Percentiles rank a stretch among this genome's conserved stretches.
phyloP scores from a whole-genome alignment of 768 basidiomycete genomes.

The Flagelloscypha sp. region DNA sequence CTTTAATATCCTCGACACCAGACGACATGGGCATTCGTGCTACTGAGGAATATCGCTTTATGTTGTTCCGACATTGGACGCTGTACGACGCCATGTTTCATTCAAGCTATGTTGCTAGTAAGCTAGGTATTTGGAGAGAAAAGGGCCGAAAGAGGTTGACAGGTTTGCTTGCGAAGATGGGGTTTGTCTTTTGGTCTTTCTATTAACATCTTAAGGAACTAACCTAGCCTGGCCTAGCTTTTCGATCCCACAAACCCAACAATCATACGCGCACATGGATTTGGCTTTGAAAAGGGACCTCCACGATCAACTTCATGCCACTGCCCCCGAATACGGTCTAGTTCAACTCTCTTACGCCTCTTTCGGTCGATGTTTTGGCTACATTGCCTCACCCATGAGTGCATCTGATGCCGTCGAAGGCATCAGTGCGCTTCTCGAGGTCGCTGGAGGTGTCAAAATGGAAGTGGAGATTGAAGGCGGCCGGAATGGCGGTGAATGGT shows the following conservation, averaged over 20 bases:
- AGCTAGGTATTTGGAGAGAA: slow-evolving; percentile 95
- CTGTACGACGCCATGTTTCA: slow-evolving; percentile 98
- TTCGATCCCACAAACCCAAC: slow-evolving; percentile 89
- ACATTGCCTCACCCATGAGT: slow-evolving; percentile 77
- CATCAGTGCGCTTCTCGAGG: slow-evolving; percentile 78
- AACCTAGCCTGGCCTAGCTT: slow-evolving; percentile 47
- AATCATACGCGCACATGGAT: slow-evolving; percentile 93
- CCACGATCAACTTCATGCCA: slow-evolving; percentile 72
- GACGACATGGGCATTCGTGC: slow-evolving; percentile 80
- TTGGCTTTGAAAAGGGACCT: slow-evolving; percentile 82
- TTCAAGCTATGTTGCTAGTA: slow-evolving; percentile 91
- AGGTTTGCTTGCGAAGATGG: slow-evolving; percentile 96
- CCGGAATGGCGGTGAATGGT: slow-evolving; percentile 93
- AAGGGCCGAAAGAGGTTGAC: slow-evolving; percentile 81
- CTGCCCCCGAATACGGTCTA: slow-evolving; percentile 92
- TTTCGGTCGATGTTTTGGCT: slow-evolving; percentile 88
- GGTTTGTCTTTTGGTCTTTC: slow-evolving; percentile 41
- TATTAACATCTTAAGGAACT: not conserved
- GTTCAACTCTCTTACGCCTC: slow-evolving; percentile 91
- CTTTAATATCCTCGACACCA: slow-evolving; percentile 52
- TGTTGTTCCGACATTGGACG: slow-evolving; percentile 95
- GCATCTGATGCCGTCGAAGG: slow-evolving; percentile 94
- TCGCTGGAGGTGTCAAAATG: slow-evolving; percentile 82
- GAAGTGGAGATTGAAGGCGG: slow-evolving; percentile 87
- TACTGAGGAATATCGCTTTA: slow-evolving; percentile 88